These are phyloP conservation scores for Athelia psychrophila DNA, from an alignment of 1,284 basidiomycete genomes.

Conservation along the genomic window DNA sequence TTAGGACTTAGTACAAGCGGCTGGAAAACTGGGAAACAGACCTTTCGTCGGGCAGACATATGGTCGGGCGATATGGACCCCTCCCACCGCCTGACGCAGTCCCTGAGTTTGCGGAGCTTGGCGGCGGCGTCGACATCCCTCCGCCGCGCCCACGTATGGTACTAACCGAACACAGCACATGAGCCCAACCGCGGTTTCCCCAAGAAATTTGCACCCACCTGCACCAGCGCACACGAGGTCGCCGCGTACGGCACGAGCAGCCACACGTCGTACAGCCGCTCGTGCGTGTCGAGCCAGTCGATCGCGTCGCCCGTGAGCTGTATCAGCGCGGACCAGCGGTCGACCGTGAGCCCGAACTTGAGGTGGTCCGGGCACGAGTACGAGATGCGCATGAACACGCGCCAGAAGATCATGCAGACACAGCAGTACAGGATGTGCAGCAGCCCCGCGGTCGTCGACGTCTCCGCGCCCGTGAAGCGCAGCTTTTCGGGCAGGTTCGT, in stretches of 20 bases:
- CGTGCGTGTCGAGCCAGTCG: slow-evolving; percentile 86
- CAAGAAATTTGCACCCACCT: slow-evolving; percentile 52
- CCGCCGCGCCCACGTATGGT: slow-evolving; percentile 89
- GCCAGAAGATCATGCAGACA: slow-evolving; percentile 89
- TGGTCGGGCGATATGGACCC: slow-evolving; percentile 76
- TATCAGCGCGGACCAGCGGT: slow-evolving; percentile 77
- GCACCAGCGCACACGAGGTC: slow-evolving; percentile 88
- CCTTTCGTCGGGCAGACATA: slow-evolving; percentile 89
- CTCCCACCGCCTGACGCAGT: slow-evolving; percentile 85
- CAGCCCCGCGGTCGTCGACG: slow-evolving; percentile 67
- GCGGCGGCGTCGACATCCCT: slow-evolving; percentile 73
- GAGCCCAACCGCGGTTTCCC: slow-evolving; percentile 1
- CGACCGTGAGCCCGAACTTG: slow-evolving; percentile 78
- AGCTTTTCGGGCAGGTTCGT: slow-evolving; percentile 71
- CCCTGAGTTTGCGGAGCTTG: slow-evolving; percentile 76
- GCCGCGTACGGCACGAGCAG: slow-evolving; percentile 83
- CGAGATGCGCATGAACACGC: slow-evolving; percentile 93
- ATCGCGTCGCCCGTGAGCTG: slow-evolving; percentile 76
- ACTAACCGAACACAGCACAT: slow-evolving; percentile 47
- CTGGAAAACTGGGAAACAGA: slow-evolving; percentile 32
- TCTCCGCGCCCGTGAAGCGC: slow-evolving; percentile 68
- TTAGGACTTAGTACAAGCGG: slow-evolving; percentile 7
- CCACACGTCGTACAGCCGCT: slow-evolving; percentile 83
- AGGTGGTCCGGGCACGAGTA: slow-evolving; percentile 85
- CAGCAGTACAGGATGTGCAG: slow-evolving; percentile 86